A percentile compares a stretch with the other conserved stretches of the same genome.
Conservation (phyloP, 192 early-diverging fungal genomes). For the Gigaspora rosea region DNA sequence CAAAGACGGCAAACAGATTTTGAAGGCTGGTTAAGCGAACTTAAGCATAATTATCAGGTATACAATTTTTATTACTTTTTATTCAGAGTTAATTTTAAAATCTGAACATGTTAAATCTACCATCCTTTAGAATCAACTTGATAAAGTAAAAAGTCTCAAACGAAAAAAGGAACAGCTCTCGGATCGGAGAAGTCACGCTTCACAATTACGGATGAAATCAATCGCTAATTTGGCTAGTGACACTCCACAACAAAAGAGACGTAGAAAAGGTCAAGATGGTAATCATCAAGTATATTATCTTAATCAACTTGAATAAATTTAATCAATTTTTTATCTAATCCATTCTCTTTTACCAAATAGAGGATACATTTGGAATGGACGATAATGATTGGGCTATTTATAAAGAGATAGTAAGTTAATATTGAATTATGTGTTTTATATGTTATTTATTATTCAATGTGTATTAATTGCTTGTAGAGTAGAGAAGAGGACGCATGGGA, state of each 20-base stretch:
- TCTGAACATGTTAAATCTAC: background rate
- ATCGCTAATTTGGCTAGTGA: slow-evolving; percentile 83
- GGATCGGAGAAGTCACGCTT: slow-evolving; percentile 85
- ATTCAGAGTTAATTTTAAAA: background rate
- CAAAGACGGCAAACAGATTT: slow-evolving; percentile 68
- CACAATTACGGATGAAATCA: slow-evolving; percentile 81
- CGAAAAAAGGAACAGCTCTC: slow-evolving; percentile 74
- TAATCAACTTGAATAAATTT: background rate
- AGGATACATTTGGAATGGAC: slow-evolving; percentile 93
- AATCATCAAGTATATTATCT: background rate
- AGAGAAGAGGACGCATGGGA: slow-evolving; percentile 81
- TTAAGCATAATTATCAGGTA: slow-evolving; percentile 63
- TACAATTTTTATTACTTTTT: background rate
- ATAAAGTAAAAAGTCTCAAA: slow-evolving; percentile 69
- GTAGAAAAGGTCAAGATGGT: slow-evolving; percentile 65
- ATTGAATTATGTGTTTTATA: background rate
- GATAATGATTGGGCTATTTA: slow-evolving; percentile 94
- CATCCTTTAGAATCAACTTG: slow-evolving; percentile 49
- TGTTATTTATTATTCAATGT: background rate
- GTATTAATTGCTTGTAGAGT: slow-evolving; percentile 44
- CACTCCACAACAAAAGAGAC: slow-evolving; percentile 50
- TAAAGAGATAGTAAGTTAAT: slow-evolving; percentile 74
- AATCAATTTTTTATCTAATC: no score
- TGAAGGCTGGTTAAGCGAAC: slow-evolving; percentile 70
- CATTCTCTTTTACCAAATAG: slow-evolving; percentile 38